Percentiles rank a stretch among this genome's conserved stretches.
Evolutionary conservation across 352 stramenopile genomes (phyloP).

Genomic region (Globisporangium spinosum): DNA sequence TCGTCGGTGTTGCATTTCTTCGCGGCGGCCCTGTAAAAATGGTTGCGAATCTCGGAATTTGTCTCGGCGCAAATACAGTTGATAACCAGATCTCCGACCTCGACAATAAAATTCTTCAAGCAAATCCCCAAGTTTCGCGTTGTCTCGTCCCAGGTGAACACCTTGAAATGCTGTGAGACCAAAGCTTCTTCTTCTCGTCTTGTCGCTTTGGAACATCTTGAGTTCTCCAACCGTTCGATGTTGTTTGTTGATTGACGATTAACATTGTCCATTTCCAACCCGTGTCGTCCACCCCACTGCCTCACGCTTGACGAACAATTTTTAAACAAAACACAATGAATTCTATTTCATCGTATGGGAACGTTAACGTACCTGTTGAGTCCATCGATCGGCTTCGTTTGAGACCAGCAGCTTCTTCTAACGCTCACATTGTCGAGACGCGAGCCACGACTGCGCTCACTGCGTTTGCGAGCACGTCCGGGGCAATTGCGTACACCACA

Average conservation of each 20-base stretch:
- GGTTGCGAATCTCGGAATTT: too few species aligned
- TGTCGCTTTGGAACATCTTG: background rate
- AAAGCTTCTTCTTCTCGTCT: background rate
- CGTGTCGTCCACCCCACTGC: background rate
- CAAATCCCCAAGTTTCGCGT: background rate
- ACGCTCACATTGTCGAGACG: background rate
- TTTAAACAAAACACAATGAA: background rate
- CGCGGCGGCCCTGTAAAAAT: too few species aligned
- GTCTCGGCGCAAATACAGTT: background rate
- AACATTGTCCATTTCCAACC: background rate
- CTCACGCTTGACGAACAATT: background rate
- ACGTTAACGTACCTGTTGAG: background rate
- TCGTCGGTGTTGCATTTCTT: background rate
- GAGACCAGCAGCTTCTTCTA: background rate
- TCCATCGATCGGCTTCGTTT: background rate
- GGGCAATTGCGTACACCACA: conserved; percentile 48
- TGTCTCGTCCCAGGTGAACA: background rate
- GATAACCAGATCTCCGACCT: background rate
- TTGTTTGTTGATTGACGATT: background rate
- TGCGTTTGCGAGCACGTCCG: conserved; percentile 12
- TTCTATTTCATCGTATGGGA: background rate
- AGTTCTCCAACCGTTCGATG: background rate
- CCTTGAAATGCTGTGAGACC: background rate
- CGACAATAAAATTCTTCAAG: background rate
- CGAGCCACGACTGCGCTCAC: conserved; percentile 16